Percentiles rank a stretch among this genome's conserved stretches.
Conservation (phyloP, 225 moss, liverwort and hornwort species). For the Climacium dendroides region DNA sequence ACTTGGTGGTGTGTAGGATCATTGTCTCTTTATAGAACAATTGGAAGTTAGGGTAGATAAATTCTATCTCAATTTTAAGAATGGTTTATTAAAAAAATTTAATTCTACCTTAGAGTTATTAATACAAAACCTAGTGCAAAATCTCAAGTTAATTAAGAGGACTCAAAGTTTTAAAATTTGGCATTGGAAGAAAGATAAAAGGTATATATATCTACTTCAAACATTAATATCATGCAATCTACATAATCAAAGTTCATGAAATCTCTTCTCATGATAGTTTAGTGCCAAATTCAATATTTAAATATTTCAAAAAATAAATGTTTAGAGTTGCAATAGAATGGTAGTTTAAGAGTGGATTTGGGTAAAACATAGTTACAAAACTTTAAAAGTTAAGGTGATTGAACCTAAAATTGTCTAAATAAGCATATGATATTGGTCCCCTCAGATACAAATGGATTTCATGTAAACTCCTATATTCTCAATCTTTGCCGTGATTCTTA, state of each 20-base stretch:
- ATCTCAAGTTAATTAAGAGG: neutral
- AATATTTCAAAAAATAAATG: neutral
- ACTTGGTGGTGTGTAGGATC: neutral
- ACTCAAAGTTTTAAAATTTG: too few relatives aligned
- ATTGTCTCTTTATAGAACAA: too few relatives aligned
- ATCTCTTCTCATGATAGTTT: neutral
- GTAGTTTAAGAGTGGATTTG: too few relatives aligned
- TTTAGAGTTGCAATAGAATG: neutral
- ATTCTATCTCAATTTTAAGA: neutral
- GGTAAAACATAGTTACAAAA: neutral
- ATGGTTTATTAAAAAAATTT: neutral
- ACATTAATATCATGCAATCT: neutral
- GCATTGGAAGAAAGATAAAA: too few relatives aligned
- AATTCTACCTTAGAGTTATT: neutral
- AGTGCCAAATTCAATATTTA: neutral
- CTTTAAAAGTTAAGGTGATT: neutral
- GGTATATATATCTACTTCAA: neutral
- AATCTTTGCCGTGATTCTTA: neutral
- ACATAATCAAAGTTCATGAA: neutral
- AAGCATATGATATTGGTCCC: neutral
- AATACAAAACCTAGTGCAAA: neutral
- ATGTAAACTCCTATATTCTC: neutral
- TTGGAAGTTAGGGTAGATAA: accelerated
- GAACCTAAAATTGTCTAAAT: neutral
- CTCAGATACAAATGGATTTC: neutral